Evolutionary conservation across 2,329 filamentous ascomycete genomes (phyloP), one percentile per base, ranked within the genome.

Genomic region (Chrysoporthe austroafricana): DNA sequence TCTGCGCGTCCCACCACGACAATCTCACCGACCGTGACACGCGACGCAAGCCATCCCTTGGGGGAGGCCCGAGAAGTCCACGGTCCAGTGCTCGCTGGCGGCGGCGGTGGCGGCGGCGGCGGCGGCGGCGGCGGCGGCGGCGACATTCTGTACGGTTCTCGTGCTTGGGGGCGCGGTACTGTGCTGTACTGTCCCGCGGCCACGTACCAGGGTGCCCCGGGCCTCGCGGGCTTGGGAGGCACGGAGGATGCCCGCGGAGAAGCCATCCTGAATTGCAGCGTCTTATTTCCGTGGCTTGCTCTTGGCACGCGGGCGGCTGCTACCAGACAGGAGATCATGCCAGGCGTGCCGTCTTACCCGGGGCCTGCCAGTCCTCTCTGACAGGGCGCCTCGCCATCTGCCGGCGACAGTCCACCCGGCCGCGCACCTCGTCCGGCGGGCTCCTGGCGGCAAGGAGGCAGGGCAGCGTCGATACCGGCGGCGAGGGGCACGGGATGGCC

Each of bases 281-380:
- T 50, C 43, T 32, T 34, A 46, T 34, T 48, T n/a, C 59, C 43
- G 59, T 62, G 59, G 56, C 16, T 48, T 21, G 48, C 14, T 62
- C 43, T 62, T 46, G 43, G 59, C 59, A n/a, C 14, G 5, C 21
- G 36, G 16, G 58, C 34, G 9, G 42, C 57, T 44, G n/a, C n/a
- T 21, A 34, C 21, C 21, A 42, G 16, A 26, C n/a, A 6, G 21
- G 18, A 11, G 36, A 44, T 11, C 54, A 44, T 60, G 39, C 57
- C 57, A 43, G 26, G 57, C 39, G 59, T 62, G 59, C 59, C 59
- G 59, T 50, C 5, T 50, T 62, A 62, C 32, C 59, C 59, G 59
- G 13, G 43, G 54, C 39, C 57, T 60, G 57, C 26, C 32, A 32
- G 36, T 60, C 9, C 18, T 4, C 42, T 44, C 36, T 36, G 18